Percentiles rank a stretch among this genome's conserved stretches.
These are phyloP conservation scores for Cunninghamia lanceolata DNA, from an alignment of 75 land plant genomes.

Conservation along the genomic window DNA sequence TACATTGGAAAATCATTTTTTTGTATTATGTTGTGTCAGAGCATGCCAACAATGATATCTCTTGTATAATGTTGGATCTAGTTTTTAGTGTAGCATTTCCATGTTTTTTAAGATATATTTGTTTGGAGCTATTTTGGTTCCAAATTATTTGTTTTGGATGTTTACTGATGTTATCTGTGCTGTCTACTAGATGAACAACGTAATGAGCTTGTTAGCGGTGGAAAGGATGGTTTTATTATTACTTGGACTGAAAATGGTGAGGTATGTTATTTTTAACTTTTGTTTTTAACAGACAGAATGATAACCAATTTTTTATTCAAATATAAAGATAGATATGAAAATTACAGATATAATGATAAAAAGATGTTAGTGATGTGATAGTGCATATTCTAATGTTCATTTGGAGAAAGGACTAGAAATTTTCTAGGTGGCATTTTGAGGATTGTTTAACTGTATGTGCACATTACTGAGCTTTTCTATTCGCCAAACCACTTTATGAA, in stretches of 20 bases:
- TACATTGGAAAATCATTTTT: background rate
- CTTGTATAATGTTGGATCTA: background rate
- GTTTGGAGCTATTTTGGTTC: no score
- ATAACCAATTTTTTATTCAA: background rate
- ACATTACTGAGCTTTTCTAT: no score
- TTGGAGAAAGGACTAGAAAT: background rate
- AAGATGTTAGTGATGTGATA: background rate
- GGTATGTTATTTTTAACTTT: background rate
- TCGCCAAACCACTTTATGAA: no score
- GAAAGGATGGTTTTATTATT: background rate
- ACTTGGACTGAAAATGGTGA: background rate
- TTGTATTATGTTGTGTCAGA: background rate
- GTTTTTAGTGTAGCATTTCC: background rate
- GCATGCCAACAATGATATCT: background rate
- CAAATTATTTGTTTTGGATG: background rate
- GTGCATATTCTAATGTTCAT: background rate
- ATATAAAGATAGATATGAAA: background rate
- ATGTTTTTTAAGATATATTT: no score
- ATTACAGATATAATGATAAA: background rate
- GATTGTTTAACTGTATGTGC: background rate
- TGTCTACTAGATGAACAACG: background rate
- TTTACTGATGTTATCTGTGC: background rate
- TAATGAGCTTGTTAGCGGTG: background rate
- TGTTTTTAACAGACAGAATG: background rate
- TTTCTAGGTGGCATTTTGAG: background rate